Evolutionary conservation across 2,329 filamentous ascomycete species (phyloP).

Genomic region (Colletotrichum filicis): DNA sequence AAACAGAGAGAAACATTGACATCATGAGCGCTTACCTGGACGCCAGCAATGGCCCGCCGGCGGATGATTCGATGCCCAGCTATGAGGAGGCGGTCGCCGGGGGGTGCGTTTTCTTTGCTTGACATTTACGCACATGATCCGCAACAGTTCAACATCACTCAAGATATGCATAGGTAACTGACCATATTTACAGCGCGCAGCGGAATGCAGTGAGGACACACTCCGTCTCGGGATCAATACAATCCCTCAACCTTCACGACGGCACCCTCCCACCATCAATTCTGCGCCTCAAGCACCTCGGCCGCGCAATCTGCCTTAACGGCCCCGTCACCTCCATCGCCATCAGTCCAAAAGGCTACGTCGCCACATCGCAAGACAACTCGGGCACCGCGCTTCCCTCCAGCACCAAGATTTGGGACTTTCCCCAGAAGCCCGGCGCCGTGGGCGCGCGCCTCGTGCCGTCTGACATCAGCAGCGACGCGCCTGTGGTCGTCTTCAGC

Average conservation of each 20-base stretch:
- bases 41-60: not conserved
- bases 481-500: constrained; percentile 9
- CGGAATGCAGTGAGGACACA: not conserved
- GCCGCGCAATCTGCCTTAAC: not conserved
- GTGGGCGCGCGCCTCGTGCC: not conserved
- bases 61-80: constrained; percentile 17
- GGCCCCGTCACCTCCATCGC: constrained; percentile 1
- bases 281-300: constrained; percentile 8
- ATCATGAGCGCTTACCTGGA: not conserved
- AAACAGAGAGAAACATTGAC: not conserved
- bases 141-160: not conserved
- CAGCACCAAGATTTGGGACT: constrained; percentile 19
- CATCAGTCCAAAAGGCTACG: constrained; percentile 12
- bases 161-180: not conserved
- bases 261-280: constrained; percentile 9
- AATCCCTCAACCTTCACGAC: constrained; percentile 14
- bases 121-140: not conserved
- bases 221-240: constrained; percentile 2
- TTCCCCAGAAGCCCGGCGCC: not conserved
- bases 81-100: constrained; percentile 22
- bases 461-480: constrained; percentile 8
- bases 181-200: not conserved
- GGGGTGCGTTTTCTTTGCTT: constrained; percentile 10
- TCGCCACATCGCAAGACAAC: constrained; percentile 17
- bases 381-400: not conserved